Percentiles rank a stretch among this genome's conserved stretches.
Conservation (phyloP, 495 filamentous ascomycete species). For the Parachaetomium inaequale region DNA sequence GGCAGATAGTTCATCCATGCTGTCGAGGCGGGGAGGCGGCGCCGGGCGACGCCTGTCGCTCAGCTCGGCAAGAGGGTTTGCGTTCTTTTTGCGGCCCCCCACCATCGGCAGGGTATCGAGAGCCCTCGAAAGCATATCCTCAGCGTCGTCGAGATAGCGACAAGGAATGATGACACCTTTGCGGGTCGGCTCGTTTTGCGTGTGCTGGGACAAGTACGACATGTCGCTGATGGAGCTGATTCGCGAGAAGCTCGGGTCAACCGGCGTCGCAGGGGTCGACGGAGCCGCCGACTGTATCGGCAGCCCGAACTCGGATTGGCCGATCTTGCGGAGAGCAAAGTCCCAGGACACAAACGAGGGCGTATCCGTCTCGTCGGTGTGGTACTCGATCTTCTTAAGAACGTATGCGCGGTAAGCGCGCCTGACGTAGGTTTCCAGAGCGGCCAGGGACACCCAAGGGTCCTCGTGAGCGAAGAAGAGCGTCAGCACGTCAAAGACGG, state of each 20-base stretch:
- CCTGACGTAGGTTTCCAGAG: conserved; percentile 92
- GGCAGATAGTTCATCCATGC: conserved; percentile 74
- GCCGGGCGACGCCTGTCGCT: conserved; percentile 64
- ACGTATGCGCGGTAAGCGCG: conserved; percentile 95
- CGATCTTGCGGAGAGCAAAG: conserved; percentile 88
- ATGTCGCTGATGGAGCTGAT: conserved; percentile 95
- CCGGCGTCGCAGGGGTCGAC: conserved; percentile 83
- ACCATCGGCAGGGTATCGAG: conserved; percentile 71
- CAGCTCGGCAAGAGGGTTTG: conserved; percentile 66
- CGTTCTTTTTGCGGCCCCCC: conserved; percentile 39
- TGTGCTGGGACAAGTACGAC: conserved; percentile 71
- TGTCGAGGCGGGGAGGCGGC: conserved; percentile 37
- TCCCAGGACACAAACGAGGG: conserved; percentile 91
- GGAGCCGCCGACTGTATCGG: conserved; percentile 69
- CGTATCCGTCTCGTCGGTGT: conserved; percentile 66
- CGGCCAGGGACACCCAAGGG: conserved; percentile 90
- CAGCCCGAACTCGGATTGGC: conserved; percentile 80
- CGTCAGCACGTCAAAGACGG: conserved; percentile 92
- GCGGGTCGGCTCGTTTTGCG: conserved; percentile 69
- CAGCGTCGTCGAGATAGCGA: conserved; percentile 87
- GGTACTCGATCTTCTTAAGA: conserved; percentile 83
- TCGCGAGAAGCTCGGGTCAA: conserved; percentile 63
- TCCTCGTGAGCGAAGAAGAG: conserved; percentile 92
- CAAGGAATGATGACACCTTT: conserved; percentile 94
- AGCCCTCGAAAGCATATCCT: conserved; percentile 76